Evolutionary conservation across 331 rosid species (phyloP).

Genomic region (Malus hybrid): DNA sequence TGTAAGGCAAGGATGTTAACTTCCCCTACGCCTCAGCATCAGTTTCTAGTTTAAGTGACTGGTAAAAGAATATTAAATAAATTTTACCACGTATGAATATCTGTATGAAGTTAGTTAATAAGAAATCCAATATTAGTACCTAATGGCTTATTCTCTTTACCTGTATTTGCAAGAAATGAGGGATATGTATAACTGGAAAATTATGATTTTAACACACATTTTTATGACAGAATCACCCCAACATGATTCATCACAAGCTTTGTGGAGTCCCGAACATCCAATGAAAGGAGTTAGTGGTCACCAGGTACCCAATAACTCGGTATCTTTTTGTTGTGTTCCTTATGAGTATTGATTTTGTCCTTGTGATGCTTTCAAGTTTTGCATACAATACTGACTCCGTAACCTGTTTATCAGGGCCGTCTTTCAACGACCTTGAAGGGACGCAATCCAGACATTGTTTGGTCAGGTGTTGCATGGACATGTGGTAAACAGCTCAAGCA

Average conservation of each 20-base stretch:
- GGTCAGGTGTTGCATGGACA: conserved; percentile 93
- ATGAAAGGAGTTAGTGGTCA: conserved; percentile 27
- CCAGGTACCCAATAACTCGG: conserved; percentile 41
- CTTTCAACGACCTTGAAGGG: conserved; percentile 48
- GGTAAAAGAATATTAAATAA: background rate
- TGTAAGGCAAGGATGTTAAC: background rate
- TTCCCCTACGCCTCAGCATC: background rate
- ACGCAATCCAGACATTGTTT: conserved; percentile 63
- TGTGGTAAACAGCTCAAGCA: conserved; percentile 97
- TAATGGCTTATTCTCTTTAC: background rate
- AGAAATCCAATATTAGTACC: background rate
- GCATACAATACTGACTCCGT: background rate
- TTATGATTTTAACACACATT: background rate
- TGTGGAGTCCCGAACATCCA: conserved; percentile 25
- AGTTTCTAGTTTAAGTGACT: background rate
- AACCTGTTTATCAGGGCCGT: conserved; percentile 40
- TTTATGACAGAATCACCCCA: conserved; percentile 38
- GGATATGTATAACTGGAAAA: background rate
- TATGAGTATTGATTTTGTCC: background rate
- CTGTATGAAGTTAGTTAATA: background rate
- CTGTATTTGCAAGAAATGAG: background rate
- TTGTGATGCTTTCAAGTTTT: conserved; percentile 12
- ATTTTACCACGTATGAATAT: background rate
- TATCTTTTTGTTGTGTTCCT: conserved; percentile 16
- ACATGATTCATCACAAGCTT: conserved; percentile 34